Evolutionary conservation across 106 monocot genomes (phyloP).

Genomic region (Xerophyta viscosa): DNA sequence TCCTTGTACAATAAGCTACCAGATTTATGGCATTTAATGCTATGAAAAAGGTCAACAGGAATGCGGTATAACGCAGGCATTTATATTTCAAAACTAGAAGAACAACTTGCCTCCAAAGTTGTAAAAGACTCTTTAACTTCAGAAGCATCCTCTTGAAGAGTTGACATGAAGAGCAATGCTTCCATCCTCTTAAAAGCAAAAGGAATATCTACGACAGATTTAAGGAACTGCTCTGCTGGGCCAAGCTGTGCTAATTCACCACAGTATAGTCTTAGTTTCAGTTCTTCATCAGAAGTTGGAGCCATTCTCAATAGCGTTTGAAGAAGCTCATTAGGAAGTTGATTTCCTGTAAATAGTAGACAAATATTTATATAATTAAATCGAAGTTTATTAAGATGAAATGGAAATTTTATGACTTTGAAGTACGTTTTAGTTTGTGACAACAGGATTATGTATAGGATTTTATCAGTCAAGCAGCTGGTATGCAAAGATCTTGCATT

Average conservation of each 20-base stretch:
- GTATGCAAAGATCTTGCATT: no score
- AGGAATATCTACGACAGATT: conserved; percentile 46
- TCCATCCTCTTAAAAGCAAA: conserved; percentile 58
- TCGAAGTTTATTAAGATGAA: not conserved
- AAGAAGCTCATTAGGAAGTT: conserved; percentile 45
- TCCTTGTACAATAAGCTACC: not conserved
- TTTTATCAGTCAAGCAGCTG: no score
- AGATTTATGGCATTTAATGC: not conserved
- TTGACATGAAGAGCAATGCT: conserved; percentile 44
- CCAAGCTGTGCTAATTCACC: conserved; percentile 35
- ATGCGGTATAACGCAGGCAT: not conserved
- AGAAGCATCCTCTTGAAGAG: conserved; percentile 41
- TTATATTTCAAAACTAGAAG: not conserved
- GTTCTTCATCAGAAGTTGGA: conserved; percentile 51
- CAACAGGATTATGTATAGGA: no score
- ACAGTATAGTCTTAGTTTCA: conserved; percentile 41
- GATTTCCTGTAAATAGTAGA: conserved; percentile 31
- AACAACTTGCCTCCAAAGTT: conserved; percentile 42
- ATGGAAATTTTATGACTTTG: no score
- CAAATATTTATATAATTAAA: not conserved
- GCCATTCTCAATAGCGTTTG: conserved; percentile 54
- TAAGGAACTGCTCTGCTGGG: conserved; percentile 54
- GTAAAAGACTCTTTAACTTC: conserved; percentile 30
- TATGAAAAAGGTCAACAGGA: not conserved
- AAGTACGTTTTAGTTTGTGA: no score